A percentile compares a stretch with the other conserved stretches of the same genome.
phyloP scores from a whole-genome alignment of 2,329 filamentous ascomycete genomes.

The Colletotrichum lini region DNA sequence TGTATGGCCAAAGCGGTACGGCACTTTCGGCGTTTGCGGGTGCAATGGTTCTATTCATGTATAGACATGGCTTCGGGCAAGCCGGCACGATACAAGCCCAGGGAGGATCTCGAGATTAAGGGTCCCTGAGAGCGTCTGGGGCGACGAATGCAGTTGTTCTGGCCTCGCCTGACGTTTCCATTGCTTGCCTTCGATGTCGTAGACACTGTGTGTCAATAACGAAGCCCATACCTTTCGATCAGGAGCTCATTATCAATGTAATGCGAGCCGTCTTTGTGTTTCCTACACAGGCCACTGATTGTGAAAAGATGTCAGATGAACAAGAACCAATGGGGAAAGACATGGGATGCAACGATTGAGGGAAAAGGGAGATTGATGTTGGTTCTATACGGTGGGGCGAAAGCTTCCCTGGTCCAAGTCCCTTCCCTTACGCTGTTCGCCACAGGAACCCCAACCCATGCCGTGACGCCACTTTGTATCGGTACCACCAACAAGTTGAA shows the following conservation, averaged over 20 bases:
- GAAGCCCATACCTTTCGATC: too few relatives aligned
- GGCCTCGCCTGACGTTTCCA: constrained; percentile 6
- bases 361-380: constrained; percentile 9
- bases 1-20: constrained; percentile 39
- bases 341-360: background rate
- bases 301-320: background rate
- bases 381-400: constrained; percentile 15
- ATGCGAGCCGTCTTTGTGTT: background rate
- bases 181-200: background rate
- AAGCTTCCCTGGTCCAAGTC: constrained; percentile 9
- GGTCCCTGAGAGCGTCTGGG: constrained; percentile 20
- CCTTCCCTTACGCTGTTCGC: constrained; percentile 10
- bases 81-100: constrained; percentile 5
- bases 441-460: constrained; percentile 18
- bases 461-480: constrained; percentile 36
- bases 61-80: constrained; percentile 37
- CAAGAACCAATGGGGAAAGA: background rate
- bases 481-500: background rate
- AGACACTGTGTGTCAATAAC: background rate
- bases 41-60: constrained; percentile 37
- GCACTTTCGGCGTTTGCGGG: constrained; percentile 39
- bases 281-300: too few relatives aligned
- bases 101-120: constrained; percentile 5
- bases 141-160: constrained; percentile 30
- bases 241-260: background rate